A percentile compares a stretch with the other conserved stretches of the same genome.
Conservation (phyloP, 1,284 basidiomycete genomes). For the Waitea zeae region DNA sequence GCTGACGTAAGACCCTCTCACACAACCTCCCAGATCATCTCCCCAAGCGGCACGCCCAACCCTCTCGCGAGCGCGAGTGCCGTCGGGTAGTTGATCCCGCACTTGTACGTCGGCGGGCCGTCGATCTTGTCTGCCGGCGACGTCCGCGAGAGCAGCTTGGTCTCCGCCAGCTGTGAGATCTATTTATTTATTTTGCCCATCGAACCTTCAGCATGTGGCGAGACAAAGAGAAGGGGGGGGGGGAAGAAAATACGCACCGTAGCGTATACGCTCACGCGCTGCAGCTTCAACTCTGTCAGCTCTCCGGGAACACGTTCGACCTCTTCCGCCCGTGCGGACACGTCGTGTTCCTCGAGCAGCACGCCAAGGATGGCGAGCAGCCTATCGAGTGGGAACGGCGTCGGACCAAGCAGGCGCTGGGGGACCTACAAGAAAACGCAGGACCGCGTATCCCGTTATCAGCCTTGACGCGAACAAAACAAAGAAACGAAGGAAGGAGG, state of each 20-base stretch:
- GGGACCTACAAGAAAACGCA: slow-evolving; percentile 37
- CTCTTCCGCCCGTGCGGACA: slow-evolving; percentile 25
- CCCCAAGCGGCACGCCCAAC: slow-evolving; percentile 44
- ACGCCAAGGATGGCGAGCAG: slow-evolving; percentile 73
- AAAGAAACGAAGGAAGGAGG: too few relatives aligned
- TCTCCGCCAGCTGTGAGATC: slow-evolving; percentile 56
- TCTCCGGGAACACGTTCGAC: slow-evolving; percentile 34
- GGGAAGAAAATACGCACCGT: too few relatives aligned
- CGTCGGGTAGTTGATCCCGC: slow-evolving; percentile 53
- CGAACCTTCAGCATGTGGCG: slow-evolving; percentile 10
- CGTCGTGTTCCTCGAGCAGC: slow-evolving; percentile 70
- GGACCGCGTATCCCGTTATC: neutral
- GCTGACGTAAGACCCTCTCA: neutral
- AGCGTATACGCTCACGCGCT: slow-evolving; percentile 37
- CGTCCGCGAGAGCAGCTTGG: slow-evolving; percentile 51
- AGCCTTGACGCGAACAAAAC: neutral
- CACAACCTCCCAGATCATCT: slow-evolving; percentile 51
- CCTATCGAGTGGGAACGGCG: slow-evolving; percentile 68
- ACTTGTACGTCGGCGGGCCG: slow-evolving; percentile 53
- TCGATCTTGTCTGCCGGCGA: slow-evolving; percentile 53
- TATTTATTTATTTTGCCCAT: slow-evolving; percentile 14
- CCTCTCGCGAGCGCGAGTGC: slow-evolving; percentile 44
- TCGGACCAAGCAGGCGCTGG: slow-evolving; percentile 68
- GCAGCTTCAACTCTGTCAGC: slow-evolving; percentile 51
- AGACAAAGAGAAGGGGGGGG: too few relatives aligned